These are phyloP conservation scores for Ceratocystis cubensis DNA, from an alignment of 2,329 filamentous ascomycete species.

Conservation along the genomic window DNA sequence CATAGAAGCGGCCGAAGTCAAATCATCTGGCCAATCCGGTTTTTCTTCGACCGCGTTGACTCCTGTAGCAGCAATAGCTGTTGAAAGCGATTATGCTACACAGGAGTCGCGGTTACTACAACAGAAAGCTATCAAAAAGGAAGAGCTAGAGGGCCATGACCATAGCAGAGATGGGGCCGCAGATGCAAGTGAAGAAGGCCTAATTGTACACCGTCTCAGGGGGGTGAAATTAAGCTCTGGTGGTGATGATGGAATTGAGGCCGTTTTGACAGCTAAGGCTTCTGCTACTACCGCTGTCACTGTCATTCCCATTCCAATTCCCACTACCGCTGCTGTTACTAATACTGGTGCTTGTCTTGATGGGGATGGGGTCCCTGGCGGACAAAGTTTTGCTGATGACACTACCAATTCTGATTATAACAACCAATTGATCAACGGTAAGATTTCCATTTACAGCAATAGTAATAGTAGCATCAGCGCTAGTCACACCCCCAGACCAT, in stretches of 20 bases:
- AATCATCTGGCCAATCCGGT: background rate
- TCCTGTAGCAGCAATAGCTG: background rate
- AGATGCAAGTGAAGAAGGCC: constrained; percentile 6
- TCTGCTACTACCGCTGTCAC: background rate
- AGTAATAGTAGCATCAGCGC: background rate
- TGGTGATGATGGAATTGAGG: constrained; percentile 14
- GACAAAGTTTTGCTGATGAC: too few species aligned
- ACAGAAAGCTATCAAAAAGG: constrained; percentile 7
- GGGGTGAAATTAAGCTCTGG: constrained; percentile 10
- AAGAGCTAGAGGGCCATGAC: background rate
- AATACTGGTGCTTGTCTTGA: background rate
- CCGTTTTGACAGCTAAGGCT: background rate
- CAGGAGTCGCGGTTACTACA: background rate
- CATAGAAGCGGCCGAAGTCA: background rate
- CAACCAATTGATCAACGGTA: background rate
- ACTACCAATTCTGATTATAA: background rate
- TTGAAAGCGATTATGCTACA: background rate
- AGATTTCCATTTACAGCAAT: background rate
- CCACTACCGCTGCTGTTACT: background rate
- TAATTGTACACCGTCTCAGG: constrained; percentile 15
- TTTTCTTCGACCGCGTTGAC: background rate
- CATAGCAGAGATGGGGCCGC: background rate
- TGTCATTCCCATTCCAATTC: background rate
- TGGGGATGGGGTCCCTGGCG: background rate
- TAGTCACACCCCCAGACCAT: constrained; percentile 1